Evolutionary conservation across 768 basidiomycete species (phyloP), one percentile per base, ranked within the genome.

Genomic region (Dentipellis sp.): DNA sequence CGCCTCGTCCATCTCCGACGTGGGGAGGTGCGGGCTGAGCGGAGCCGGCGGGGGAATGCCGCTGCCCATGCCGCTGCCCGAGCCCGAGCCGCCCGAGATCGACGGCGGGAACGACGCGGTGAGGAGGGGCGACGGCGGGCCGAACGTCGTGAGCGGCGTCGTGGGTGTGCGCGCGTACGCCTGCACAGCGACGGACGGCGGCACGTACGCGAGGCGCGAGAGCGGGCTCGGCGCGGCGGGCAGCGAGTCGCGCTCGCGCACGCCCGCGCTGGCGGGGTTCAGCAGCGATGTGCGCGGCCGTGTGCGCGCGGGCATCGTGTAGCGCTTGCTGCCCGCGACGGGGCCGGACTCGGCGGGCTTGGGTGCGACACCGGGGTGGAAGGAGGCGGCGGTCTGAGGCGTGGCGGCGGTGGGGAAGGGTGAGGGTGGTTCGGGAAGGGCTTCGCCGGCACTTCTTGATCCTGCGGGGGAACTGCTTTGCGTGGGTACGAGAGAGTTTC

Each of bases 351-450:
- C 70, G 49, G 70, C 73, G 47, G 74, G 68, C 59, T 68, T 71
- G 45, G 68, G 67, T 53, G 54, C 69, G 37, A 58, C 57, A n/a
- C n/a, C n/a, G n/a, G n/a, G n/a, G n/a, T n/a, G n/a, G 22, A 64
- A 58, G 29, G 42, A 62, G 42, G 50, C 58, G 48, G 62, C 39
- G 17, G 56, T 50, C 36, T 48, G 59, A 14, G 59, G 59, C 16
- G 58, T 58, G 10, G 47, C n/a, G 10, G 45, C 16, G 11, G 53
- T 17, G 1, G 88, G 90, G 68, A 91, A 92, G 0, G 91, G 91
- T 0, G 91, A 88, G 2, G 88, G 77, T 10, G 88, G 90, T 56
- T 88, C 84, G 0, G 88, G 88, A 16, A 89, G 74, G 8, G 75
- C 79, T 64, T 80, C 60, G 69, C 66, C 63, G 0, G 64, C 66